A percentile compares a stretch with the other conserved stretches of the same genome.
These are phyloP conservation scores for Bipolaris gigantea DNA, from an alignment of 2,329 filamentous ascomycete species.

Conservation along the genomic window DNA sequence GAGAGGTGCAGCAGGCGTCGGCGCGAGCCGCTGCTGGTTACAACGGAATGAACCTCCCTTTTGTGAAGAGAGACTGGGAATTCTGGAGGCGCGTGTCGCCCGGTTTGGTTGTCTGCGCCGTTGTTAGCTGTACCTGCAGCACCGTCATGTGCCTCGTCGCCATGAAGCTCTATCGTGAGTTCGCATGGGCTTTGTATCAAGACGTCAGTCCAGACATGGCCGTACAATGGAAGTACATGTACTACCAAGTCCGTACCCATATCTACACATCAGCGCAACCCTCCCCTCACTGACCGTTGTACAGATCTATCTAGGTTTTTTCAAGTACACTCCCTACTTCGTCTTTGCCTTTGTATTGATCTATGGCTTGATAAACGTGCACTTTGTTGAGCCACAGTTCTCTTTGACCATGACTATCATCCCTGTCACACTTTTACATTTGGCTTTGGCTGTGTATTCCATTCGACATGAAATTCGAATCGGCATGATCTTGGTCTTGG, in stretches of 20 bases:
- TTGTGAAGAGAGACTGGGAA: slow-evolving; percentile 18
- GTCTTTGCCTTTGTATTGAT: slow-evolving; percentile 24
- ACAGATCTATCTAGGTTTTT: slow-evolving; percentile 22
- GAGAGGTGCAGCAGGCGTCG: slow-evolving; percentile 10
- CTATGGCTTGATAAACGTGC: slow-evolving; percentile 26
- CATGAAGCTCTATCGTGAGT: slow-evolving; percentile 15
- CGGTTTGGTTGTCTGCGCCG: slow-evolving; percentile 3
- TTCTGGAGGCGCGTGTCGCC: slow-evolving; percentile 10
- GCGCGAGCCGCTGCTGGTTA: not conserved
- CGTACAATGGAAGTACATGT: slow-evolving; percentile 15
- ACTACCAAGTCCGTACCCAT: slow-evolving; percentile 15
- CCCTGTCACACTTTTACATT: slow-evolving; percentile 18
- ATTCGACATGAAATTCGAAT: slow-evolving; percentile 16
- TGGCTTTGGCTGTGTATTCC: slow-evolving; percentile 15
- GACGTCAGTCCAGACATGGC: slow-evolving; percentile 18
- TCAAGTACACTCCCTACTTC: slow-evolving; percentile 27
- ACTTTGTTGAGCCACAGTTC: slow-evolving; percentile 27
- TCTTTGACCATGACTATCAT: slow-evolving; percentile 29
- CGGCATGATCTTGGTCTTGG: slow-evolving; percentile 17
- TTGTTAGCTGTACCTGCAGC: slow-evolving; percentile 8
- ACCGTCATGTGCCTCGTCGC: slow-evolving; percentile 3
- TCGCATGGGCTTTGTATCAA: slow-evolving; percentile 24
- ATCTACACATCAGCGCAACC: not conserved
- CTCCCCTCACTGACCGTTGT: not conserved
- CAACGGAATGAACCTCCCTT: slow-evolving; percentile 7